phyloP scores from a whole-genome alignment of 1,139 yeast species.

The Geotrichum klebahnii region DNA sequence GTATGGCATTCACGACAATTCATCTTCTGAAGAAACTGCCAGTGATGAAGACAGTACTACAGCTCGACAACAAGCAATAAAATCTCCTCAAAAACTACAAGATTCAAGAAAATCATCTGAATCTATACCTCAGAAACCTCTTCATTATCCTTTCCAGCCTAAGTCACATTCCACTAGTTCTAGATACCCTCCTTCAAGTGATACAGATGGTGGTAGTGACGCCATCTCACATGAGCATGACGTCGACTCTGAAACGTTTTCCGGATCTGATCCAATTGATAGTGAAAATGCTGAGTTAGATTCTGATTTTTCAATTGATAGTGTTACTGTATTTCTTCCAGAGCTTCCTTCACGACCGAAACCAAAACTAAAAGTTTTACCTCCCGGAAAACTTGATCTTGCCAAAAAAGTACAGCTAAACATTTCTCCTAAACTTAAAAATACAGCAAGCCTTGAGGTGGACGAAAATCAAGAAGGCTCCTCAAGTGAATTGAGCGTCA shows the following conservation, averaged over 20 bases:
- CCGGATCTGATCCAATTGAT: not conserved
- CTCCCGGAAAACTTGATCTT: constrained; percentile 23
- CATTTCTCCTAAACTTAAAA: constrained; percentile 24
- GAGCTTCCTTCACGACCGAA: constrained; percentile 18
- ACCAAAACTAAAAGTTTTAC: constrained; percentile 25
- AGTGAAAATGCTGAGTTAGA: constrained; percentile 3
- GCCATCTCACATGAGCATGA: not conserved
- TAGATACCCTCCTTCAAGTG: constrained; percentile 5
- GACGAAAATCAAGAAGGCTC: constrained; percentile 15
- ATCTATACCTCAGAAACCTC: not conserved
- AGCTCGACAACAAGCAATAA: not conserved
- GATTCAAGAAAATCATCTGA: not conserved
- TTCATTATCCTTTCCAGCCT: not conserved
- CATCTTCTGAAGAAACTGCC: constrained; percentile 6
- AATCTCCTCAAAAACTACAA: not conserved
- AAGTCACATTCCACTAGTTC: not conserved
- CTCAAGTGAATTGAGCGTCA: constrained; percentile 18
- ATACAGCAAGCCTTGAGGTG: constrained; percentile 16
- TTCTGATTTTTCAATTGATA: constrained; percentile 20
- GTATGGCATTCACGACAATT: constrained; percentile 11
- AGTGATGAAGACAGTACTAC: constrained; percentile 6
- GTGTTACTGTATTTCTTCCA: constrained; percentile 11
- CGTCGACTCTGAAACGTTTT: not conserved
- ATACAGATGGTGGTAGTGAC: not conserved
- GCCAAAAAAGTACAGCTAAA: constrained; percentile 30